phyloP scores from a whole-genome alignment of 2,329 filamentous ascomycete genomes.

The Aspergillus thermomutatus region DNA sequence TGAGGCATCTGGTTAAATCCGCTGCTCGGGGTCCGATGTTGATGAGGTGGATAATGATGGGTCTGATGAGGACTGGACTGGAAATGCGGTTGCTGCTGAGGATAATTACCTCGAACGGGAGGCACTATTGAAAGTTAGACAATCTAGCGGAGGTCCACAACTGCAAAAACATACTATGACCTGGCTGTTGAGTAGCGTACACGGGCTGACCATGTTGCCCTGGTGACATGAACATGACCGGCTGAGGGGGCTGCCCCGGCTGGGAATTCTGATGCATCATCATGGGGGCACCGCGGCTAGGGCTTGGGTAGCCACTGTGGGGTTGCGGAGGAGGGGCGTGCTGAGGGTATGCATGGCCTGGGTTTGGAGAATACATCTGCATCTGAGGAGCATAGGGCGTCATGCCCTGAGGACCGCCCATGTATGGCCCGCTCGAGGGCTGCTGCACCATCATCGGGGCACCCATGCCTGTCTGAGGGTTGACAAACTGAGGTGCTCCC shows the following conservation, averaged over 20 bases:
- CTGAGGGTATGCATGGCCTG: constrained; percentile 65
- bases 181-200: constrained; percentile 67
- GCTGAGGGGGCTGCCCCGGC: constrained; percentile 69
- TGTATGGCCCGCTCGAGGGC: constrained; percentile 64
- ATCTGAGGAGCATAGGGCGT: constrained; percentile 67
- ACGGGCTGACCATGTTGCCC: constrained; percentile 72
- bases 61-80: constrained; percentile 63
- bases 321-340: constrained; percentile 49
- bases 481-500: constrained; percentile 69
- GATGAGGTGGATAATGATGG: constrained; percentile 60
- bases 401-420: constrained; percentile 69
- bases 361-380: constrained; percentile 75
- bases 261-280: constrained; percentile 96
- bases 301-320: constrained; percentile 81
- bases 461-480: constrained; percentile 68
- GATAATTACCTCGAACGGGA: constrained; percentile 58
- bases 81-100: constrained; percentile 60
- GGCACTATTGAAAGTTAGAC: constrained; percentile 50
- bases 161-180: constrained; percentile 63
- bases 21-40: constrained; percentile 55
- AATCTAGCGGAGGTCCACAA: constrained; percentile 5
- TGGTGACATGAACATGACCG: constrained; percentile 72
- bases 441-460: constrained; percentile 81
- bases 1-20: constrained; percentile 50
- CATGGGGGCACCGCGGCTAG: constrained; percentile 78